Base-by-base conservation (phyloP, 2,329 filamentous ascomycete species). In the Bisporella sp. region DNA sequence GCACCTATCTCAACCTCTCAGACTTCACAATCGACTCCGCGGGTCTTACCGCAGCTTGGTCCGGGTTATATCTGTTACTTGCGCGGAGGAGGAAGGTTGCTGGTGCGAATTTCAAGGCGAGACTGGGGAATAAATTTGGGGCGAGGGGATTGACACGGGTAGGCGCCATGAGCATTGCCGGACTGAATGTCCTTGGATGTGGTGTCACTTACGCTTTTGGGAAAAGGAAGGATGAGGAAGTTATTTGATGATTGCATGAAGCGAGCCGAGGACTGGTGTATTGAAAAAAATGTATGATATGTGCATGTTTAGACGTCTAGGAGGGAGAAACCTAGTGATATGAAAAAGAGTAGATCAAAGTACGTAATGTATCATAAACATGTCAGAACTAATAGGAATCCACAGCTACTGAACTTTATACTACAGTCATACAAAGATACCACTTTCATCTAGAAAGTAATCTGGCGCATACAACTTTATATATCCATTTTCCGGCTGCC, bases 11-110 rank as follows among this genome's bases (percentile, higher is more conserved):
- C 42, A 86, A 85, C 62, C 61, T 86, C 31, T 74, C 75, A 55
- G 74, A 75, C 52, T 84, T 77, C 69, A 78, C 79, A 62, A 77
- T 76, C 45, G 84, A 86, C 60, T 73, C 74, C 21, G 82, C 82
- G 0, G 82, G 82, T 5, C 71, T 84, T 5, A 81, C 75, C 13
- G 79, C 80, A 6, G 80, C 82, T 0, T 84, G 81, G 79, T 83
- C 78, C 32, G 81, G 79, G 1, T 62, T 85, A 40, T 86, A 86
- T 58, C 68, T 83, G n/a, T 63, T 85, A 12, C 66, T 87, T 9
- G 83, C 83, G 3, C 67, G 74, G 50, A 71, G 83, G 54, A 71
- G 83, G 58, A 78, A 56, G 29, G 55, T 57, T 5, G 47, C 44
- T 7, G 62, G 57, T 7, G 46, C 44, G n/a, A 57, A 46, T 9